Evolutionary conservation across 2,329 filamentous ascomycete species (phyloP).

Genomic region (Ophiocordyceps camponoti-rufipedis): DNA sequence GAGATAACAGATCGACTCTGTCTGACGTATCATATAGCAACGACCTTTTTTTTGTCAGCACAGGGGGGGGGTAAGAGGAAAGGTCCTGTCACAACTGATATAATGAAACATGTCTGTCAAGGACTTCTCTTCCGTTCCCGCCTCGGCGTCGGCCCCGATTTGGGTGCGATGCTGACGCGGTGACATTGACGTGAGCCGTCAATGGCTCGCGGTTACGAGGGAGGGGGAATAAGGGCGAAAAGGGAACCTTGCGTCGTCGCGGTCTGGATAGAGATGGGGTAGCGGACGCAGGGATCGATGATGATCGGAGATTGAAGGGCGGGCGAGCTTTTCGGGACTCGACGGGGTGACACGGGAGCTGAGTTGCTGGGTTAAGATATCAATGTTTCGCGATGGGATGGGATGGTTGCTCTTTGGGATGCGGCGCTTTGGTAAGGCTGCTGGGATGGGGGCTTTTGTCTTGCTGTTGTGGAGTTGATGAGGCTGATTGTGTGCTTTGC

Average conservation of each 20-base stretch:
- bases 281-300: not conserved
- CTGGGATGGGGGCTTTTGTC: no score
- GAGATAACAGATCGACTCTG: no score
- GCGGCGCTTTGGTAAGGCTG: not conserved
- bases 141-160: not conserved
- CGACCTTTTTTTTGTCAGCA: not conserved
- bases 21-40: no score
- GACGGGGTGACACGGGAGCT: no score
- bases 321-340: no score
- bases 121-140: not conserved
- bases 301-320: not conserved
- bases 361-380: no score
- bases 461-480: no score
- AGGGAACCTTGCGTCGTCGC: not conserved
- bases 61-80: not conserved
- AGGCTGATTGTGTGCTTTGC: no score
- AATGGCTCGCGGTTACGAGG: not conserved
- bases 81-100: not conserved
- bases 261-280: not conserved
- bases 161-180: not conserved
- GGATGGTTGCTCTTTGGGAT: not conserved
- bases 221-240: no score
- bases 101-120: not conserved
- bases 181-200: not conserved
- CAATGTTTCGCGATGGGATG: not conserved